phyloP scores from a whole-genome alignment of 352 stramenopile genomes.

The Phytophthora cajani region DNA sequence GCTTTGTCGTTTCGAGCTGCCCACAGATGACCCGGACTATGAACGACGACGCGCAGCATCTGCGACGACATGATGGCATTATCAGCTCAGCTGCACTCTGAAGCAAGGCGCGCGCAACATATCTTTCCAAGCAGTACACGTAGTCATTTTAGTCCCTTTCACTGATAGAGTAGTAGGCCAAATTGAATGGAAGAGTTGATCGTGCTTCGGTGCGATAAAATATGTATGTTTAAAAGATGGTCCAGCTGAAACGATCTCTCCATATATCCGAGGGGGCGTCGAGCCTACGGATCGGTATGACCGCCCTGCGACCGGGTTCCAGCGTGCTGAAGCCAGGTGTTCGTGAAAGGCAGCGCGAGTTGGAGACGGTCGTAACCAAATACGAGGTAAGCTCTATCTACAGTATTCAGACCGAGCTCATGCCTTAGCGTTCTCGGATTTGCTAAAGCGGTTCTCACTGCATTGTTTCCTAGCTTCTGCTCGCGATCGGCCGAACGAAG shows the following conservation, averaged over 20 bases:
- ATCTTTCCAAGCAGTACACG: conserved; percentile 31
- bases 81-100: conserved; percentile 11
- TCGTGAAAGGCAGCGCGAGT: conserved; percentile 34
- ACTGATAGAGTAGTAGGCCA: conserved; percentile 43
- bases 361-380: conserved; percentile 45
- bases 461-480: conserved; percentile 32
- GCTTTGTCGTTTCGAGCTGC: conserved; percentile 84
- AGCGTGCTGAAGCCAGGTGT: conserved; percentile 31
- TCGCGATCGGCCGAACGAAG: conserved; percentile 36
- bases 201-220: conserved; percentile 10
- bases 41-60: conserved; percentile 55
- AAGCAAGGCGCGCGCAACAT: conserved; percentile 12
- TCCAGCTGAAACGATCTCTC: too few relatives aligned
- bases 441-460: background rate
- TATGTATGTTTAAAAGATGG: background rate
- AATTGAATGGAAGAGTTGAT: conserved; percentile 22
- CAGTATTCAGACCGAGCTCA: background rate
- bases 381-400: conserved; percentile 40
- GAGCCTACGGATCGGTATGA: conserved; percentile 3
- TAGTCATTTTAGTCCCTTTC: conserved; percentile 30
- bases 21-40: conserved; percentile 87
- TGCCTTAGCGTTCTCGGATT: background rate
- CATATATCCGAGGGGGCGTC: conserved; percentile 9
- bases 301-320: conserved; percentile 17
- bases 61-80: conserved; percentile 28